Evolutionary conservation across 108 stramenopile species (phyloP).

Genomic region (Cyclotella atomus): DNA sequence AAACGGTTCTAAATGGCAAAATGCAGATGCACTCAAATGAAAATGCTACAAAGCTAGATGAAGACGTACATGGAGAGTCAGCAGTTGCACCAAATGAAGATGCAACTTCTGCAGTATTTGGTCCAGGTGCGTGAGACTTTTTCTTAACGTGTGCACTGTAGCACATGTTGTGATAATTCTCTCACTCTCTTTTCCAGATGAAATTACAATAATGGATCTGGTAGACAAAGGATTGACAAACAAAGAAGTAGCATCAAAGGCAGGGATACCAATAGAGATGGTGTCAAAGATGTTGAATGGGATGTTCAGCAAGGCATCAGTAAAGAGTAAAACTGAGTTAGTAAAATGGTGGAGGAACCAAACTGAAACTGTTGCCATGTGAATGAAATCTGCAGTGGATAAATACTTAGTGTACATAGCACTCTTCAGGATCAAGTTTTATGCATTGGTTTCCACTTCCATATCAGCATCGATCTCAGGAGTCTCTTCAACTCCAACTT

Average conservation of each 20-base stretch:
- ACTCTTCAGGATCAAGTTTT: too few relatives aligned
- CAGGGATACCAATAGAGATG: constrained; percentile 37
- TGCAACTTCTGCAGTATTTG: neutral
- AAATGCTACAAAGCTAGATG: neutral
- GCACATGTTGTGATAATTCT: too few relatives aligned
- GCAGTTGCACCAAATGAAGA: neutral
- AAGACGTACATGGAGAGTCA: neutral
- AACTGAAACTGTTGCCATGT: neutral
- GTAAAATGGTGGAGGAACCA: constrained; percentile 30
- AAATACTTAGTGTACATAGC: too few relatives aligned
- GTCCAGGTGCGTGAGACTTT: neutral
- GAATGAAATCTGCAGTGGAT: neutral
- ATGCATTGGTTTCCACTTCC: neutral
- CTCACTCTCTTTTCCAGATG: constrained; percentile 36
- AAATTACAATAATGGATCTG: constrained; percentile 60
- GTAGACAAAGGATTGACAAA: constrained; percentile 66
- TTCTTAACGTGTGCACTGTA: too few relatives aligned
- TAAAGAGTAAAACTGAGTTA: constrained; percentile 57
- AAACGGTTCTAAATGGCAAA: constrained; percentile 8
- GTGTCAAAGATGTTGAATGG: constrained; percentile 65
- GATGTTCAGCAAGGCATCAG: constrained; percentile 70
- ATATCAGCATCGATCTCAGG: too few relatives aligned
- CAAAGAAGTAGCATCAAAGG: constrained; percentile 68
- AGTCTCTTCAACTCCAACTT: constrained; percentile 56
- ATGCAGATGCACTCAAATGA: constrained; percentile 6